These are phyloP conservation scores for Aleurites moluccanus DNA, from an alignment of 441 rosid species.

Conservation along the genomic window DNA sequence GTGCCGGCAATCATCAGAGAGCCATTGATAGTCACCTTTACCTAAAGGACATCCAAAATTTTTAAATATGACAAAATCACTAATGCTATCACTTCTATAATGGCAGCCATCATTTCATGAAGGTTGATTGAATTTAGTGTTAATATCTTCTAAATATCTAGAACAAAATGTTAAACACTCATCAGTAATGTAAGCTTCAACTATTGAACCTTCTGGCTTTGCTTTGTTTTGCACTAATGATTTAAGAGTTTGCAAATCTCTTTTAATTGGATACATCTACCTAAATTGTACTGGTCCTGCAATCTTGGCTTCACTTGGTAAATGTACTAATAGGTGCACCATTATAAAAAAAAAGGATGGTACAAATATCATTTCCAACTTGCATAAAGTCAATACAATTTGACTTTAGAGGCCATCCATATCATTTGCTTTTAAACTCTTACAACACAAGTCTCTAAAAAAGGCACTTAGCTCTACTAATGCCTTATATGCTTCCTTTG, in stretches of 20 bases:
- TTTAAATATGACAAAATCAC: too few species aligned
- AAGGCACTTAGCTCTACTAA: not conserved
- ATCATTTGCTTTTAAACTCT: not conserved
- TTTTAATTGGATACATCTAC: not conserved
- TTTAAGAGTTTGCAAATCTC: not conserved
- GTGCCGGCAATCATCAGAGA: too few species aligned
- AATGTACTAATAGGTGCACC: not conserved
- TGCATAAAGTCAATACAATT: not conserved
- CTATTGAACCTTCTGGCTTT: constrained; percentile 5
- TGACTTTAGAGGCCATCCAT: not conserved
- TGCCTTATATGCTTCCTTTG: not conserved
- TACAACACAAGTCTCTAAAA: not conserved
- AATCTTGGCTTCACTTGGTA: not conserved
- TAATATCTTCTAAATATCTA: not conserved
- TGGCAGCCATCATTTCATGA: too few species aligned
- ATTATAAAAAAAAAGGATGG: not conserved
- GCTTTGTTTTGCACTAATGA: not conserved
- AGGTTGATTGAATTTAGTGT: not conserved
- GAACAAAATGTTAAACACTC: not conserved
- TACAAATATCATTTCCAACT: constrained; percentile 1
- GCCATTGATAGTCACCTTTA: too few species aligned
- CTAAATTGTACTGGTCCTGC: not conserved
- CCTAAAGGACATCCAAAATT: too few species aligned
- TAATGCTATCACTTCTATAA: too few species aligned
- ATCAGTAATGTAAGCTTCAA: too few species aligned